phyloP scores from a whole-genome alignment of 2,329 filamentous ascomycete genomes.

The Fusarium tricinctum region DNA sequence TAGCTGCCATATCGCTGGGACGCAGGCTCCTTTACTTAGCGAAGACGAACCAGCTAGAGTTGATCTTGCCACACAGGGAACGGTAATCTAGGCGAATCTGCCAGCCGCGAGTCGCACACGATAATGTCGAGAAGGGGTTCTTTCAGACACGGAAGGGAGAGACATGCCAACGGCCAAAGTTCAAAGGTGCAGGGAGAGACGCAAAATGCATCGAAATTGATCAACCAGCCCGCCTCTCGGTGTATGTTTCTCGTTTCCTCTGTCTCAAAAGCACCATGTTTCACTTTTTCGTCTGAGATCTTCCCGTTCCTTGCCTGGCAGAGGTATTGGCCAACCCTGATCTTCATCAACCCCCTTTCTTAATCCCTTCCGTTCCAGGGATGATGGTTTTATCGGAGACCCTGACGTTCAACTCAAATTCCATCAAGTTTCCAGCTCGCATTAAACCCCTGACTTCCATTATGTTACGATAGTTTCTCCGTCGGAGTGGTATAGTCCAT shows the following conservation, averaged over 20 bases:
- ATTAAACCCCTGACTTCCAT: conserved; percentile 14
- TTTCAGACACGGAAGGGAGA: conserved; percentile 39
- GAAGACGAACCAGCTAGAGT: conserved; percentile 11
- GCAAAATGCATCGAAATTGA: neutral
- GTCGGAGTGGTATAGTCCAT: conserved; percentile 16
- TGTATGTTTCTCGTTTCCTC: conserved; percentile 7
- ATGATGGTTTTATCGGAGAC: conserved; percentile 8
- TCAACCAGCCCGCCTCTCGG: conserved; percentile 8
- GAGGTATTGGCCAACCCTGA: conserved; percentile 24
- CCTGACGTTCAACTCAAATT: conserved; percentile 17
- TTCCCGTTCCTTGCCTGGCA: conserved; percentile 22
- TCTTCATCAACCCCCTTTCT: conserved; percentile 25
- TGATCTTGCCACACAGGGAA: conserved; percentile 28
- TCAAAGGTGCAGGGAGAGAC: conserved; percentile 15
- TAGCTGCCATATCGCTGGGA: conserved; percentile 24
- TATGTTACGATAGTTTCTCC: conserved; percentile 22
- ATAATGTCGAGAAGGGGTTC: conserved; percentile 19
- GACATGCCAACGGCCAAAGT: conserved; percentile 38
- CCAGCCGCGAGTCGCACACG: conserved; percentile 16
- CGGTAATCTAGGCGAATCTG: conserved; percentile 42
- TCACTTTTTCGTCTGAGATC: conserved; percentile 28
- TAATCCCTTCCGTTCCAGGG: conserved; percentile 16
- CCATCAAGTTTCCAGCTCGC: conserved; percentile 17
- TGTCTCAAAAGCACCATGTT: conserved; percentile 37
- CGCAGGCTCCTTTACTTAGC: conserved; percentile 22